Percentiles rank a stretch among this genome's conserved stretches.
phyloP scores from a whole-genome alignment of 2,329 filamentous ascomycete species.

The Cryphonectria nitschkei region DNA sequence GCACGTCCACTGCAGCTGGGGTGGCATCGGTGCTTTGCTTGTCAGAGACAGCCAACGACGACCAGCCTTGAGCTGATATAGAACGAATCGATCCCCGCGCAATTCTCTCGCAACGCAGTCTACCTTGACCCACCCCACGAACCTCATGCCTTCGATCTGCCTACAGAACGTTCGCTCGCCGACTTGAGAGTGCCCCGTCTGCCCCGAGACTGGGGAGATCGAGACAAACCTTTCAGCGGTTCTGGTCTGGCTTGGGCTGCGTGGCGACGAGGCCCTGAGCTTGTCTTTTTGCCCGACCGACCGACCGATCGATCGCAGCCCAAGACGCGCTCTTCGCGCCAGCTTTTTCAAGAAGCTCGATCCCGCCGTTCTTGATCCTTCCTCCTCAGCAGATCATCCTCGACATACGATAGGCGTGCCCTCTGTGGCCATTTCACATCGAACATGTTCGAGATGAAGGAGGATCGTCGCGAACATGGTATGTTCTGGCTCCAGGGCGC shows the following conservation, averaged over 20 bases:
- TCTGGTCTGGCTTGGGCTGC: slow-evolving; percentile 3
- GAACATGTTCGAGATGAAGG: slow-evolving; percentile 51
- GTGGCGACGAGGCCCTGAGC: slow-evolving; percentile 12
- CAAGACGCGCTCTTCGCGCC: slow-evolving; percentile 6
- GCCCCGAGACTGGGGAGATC: background rate
- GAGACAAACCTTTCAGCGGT: background rate
- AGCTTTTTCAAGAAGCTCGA: background rate
- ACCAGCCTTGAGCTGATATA: background rate
- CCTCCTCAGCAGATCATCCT: background rate
- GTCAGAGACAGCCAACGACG: background rate
- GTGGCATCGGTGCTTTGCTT: background rate
- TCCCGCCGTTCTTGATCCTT: background rate
- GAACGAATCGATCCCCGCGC: background rate
- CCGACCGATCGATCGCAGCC: background rate
- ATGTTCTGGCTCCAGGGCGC: slow-evolving; percentile 31
- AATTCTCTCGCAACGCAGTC: background rate
- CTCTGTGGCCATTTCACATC: background rate
- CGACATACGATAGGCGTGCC: background rate
- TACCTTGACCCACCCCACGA: slow-evolving; percentile 1
- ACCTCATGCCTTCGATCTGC: slow-evolving; percentile 1
- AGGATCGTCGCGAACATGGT: slow-evolving; percentile 48
- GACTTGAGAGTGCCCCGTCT: background rate
- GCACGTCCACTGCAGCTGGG: background rate
- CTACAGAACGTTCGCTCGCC: background rate
- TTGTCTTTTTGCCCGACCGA: background rate